A percentile compares a stretch with the other conserved stretches of the same genome.
Evolutionary conservation across 2,329 filamentous ascomycete genomes (phyloP).

Genomic region (Emericellopsis cladophorae): DNA sequence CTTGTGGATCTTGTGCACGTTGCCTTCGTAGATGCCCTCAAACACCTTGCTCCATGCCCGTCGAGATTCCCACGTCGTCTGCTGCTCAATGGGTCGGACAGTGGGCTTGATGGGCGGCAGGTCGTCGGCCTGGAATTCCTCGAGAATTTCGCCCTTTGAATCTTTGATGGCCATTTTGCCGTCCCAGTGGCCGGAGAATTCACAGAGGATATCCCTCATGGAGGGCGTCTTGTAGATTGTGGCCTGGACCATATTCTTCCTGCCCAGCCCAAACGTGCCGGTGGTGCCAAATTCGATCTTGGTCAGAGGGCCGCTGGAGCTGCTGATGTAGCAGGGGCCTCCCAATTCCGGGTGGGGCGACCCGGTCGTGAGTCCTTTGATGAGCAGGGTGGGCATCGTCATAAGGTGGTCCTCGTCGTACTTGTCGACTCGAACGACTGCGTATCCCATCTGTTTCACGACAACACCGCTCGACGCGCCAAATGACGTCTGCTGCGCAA

Average conservation of each 20-base stretch:
- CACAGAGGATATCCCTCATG: constrained; percentile 2
- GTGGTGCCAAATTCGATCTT: constrained; percentile 33
- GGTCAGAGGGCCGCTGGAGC: constrained; percentile 29
- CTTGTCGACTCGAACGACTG: constrained; percentile 32
- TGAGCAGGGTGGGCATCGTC: constrained; percentile 32
- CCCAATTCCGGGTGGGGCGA: constrained; percentile 35
- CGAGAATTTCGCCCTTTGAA: constrained; percentile 17
- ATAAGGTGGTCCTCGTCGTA: constrained; percentile 35
- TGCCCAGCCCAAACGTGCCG: constrained; percentile 18
- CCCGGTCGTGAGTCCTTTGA: constrained; percentile 32
- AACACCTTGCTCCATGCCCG: constrained; percentile 72
- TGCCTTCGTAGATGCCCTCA: constrained; percentile 54
- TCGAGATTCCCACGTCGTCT: constrained; percentile 70
- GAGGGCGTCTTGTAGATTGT: constrained; percentile 21
- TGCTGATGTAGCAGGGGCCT: constrained; percentile 30
- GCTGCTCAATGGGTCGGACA: constrained; percentile 37
- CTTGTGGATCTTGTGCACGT: constrained; percentile 57
- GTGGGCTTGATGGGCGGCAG: constrained; percentile 20
- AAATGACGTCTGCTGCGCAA: constrained; percentile 38
- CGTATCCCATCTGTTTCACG: constrained; percentile 36
- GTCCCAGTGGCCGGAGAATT: constrained; percentile 2
- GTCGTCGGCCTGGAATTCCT: constrained; percentile 22
- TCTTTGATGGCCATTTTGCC: constrained; percentile 14
- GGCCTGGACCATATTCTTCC: constrained; percentile 18
- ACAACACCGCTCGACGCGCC: constrained; percentile 25